Percentiles rank a stretch among this genome's conserved stretches.
Evolutionary conservation across 306 rosid genomes (phyloP).

Genomic region (Casuarina glauca): DNA sequence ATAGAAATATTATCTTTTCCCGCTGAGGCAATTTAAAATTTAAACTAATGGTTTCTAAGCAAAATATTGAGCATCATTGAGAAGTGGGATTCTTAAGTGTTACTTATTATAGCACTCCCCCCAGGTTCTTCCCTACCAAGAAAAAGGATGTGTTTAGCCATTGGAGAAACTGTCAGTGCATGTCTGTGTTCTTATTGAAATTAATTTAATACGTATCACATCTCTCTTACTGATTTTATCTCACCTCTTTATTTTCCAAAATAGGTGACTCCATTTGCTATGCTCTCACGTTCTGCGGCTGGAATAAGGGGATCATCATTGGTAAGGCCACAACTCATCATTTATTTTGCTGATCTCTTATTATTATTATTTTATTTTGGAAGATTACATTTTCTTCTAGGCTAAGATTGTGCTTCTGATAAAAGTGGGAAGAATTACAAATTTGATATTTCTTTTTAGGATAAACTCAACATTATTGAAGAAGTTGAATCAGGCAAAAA

Average conservation of each 20-base stretch:
- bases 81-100: not conserved
- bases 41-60: not conserved
- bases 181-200: not conserved
- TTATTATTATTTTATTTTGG: not conserved
- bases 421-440: not conserved
- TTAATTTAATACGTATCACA: not conserved
- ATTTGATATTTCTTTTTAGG: not conserved
- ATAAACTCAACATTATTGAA: not conserved
- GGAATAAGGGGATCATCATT: conserved; percentile 92
- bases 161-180: not conserved
- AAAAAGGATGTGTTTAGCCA: not conserved
- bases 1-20: no score
- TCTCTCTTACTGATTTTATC: conserved; percentile 6
- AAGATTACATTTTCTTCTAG: not conserved
- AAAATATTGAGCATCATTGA: not conserved
- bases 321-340: conserved; percentile 49
- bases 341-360: not conserved
- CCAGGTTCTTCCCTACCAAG: not conserved
- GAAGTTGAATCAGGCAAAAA: not conserved
- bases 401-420: not conserved
- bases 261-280: conserved; percentile 90
- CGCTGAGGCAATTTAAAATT: no score
- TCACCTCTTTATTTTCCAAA: conserved; percentile 25
- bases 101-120: not conserved
- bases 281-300: conserved; percentile 91